A percentile compares a stretch with the other conserved stretches of the same genome.
phyloP scores from a whole-genome alignment of 1,139 yeast species.

The Taphrina wiesneri region DNA sequence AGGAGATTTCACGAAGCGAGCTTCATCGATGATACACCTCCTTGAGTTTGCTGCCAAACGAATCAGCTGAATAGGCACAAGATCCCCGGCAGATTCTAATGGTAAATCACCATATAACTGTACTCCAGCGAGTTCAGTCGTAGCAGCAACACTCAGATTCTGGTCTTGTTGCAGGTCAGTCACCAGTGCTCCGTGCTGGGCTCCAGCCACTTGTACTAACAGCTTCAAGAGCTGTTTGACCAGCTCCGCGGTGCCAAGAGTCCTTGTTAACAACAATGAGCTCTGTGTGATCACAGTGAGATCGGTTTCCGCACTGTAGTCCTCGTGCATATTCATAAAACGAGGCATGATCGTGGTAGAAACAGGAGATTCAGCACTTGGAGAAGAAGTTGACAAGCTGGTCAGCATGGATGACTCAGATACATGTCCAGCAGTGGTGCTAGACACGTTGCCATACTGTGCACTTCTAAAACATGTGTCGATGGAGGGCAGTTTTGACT shows the following conservation, averaged over 20 bases:
- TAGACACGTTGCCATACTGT: neutral
- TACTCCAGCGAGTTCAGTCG: constrained; percentile 35
- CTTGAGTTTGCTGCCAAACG: constrained; percentile 36
- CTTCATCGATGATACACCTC: constrained; percentile 35
- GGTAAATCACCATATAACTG: constrained; percentile 25
- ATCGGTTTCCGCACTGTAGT: constrained; percentile 15
- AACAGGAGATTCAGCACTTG: neutral
- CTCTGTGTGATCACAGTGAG: constrained; percentile 10
- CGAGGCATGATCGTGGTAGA: neutral
- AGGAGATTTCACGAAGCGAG: constrained; percentile 31
- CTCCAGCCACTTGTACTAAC: constrained; percentile 39
- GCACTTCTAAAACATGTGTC: neutral
- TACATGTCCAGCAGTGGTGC: neutral
- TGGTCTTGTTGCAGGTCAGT: constrained; percentile 35
- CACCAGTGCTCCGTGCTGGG: constrained; percentile 38
- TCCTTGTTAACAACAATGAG: constrained; percentile 11
- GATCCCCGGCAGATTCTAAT: constrained; percentile 31
- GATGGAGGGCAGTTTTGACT: neutral
- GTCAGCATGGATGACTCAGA: neutral
- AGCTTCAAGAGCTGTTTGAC: constrained; percentile 38
- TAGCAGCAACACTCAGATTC: constrained; percentile 37
- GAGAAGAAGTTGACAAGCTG: neutral
- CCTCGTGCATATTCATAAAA: neutral
- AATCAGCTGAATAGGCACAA: constrained; percentile 35
- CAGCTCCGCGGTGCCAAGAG: constrained; percentile 1